Evolutionary conservation across 148 eudicot genomes (phyloP).

Genomic region (Polygonum aviculare): DNA sequence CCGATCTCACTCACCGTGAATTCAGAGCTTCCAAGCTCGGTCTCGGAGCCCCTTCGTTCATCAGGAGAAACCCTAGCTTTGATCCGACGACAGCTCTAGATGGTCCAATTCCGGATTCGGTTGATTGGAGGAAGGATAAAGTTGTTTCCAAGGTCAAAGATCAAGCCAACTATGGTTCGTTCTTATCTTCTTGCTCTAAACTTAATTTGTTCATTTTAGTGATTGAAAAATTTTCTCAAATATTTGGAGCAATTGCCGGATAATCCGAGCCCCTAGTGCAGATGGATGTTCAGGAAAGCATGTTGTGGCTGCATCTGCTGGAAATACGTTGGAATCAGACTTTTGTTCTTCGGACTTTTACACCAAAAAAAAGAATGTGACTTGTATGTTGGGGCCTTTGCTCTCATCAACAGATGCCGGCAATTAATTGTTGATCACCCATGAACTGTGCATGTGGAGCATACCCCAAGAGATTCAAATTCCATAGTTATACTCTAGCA

Average conservation of each 20-base stretch:
- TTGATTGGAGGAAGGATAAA: slow-evolving; percentile 88
- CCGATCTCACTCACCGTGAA: slow-evolving; percentile 88
- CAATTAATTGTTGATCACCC: too few species aligned
- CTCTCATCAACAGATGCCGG: too few species aligned
- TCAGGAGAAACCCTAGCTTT: neutral
- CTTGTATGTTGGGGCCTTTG: too few species aligned
- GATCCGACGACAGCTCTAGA: neutral
- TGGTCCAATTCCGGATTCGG: slow-evolving; percentile 39
- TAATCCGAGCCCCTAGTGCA: slow-evolving; percentile 71
- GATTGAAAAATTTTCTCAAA: slow-evolving; percentile 9
- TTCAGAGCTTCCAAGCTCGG: slow-evolving; percentile 56
- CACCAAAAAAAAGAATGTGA: too few species aligned
- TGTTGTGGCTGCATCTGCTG: slow-evolving; percentile 96
- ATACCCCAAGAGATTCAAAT: too few species aligned
- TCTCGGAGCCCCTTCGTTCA: slow-evolving; percentile 30
- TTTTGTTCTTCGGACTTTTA: slow-evolving; percentile 94
- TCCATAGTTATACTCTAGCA: too few species aligned
- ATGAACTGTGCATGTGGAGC: too few species aligned
- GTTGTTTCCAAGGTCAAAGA: slow-evolving; percentile 80
- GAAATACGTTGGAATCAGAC: slow-evolving; percentile 65
- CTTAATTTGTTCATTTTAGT: neutral
- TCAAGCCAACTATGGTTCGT: slow-evolving; percentile 86
- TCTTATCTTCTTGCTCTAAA: neutral
- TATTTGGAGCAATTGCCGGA: slow-evolving; percentile 91
- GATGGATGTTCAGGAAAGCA: slow-evolving; percentile 82